A percentile compares a stretch with the other conserved stretches of the same genome.
Evolutionary conservation across 2,329 filamentous ascomycete genomes (phyloP).

Genomic region (Sclerotinia glacialis): DNA sequence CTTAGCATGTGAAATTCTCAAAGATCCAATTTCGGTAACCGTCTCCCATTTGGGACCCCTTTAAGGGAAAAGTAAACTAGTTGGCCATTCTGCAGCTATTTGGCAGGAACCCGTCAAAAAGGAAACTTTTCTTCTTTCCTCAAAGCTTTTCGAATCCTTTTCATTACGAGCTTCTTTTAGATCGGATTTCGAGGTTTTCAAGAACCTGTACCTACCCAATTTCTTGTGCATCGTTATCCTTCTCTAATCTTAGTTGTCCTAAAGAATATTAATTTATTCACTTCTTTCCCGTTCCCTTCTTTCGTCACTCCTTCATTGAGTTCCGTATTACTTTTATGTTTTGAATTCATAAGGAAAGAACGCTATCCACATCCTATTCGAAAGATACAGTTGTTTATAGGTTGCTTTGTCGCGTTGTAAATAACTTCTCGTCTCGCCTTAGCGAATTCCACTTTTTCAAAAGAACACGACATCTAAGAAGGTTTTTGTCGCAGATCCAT

Average conservation of each 20-base stretch:
- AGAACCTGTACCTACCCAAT: not conserved
- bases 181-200: not conserved
- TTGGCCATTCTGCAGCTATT: not conserved
- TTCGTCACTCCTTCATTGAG: constrained; percentile 17
- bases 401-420: constrained; percentile 18
- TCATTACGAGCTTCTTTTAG: not conserved
- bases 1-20: constrained; percentile 6
- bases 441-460: constrained; percentile 19
- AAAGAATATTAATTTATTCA: constrained; percentile 14
- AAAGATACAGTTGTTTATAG: constrained; percentile 7
- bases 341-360: constrained; percentile 5
- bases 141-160: not conserved
- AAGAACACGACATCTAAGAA: constrained; percentile 6
- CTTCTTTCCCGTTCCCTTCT: constrained; percentile 1
- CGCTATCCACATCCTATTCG: not conserved
- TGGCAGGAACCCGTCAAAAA: constrained; percentile 18
- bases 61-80: constrained; percentile 17
- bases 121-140: constrained; percentile 11
- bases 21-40: constrained; percentile 21
- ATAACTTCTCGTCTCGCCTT: constrained; percentile 18
- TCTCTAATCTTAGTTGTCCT: not conserved
- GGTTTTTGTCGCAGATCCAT: not conserved
- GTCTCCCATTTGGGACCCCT: constrained; percentile 12
- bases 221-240: constrained; percentile 13
- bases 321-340: constrained; percentile 7